These are phyloP conservation scores for Scedosporium boydii DNA, from an alignment of 2,329 filamentous ascomycete species.

Conservation along the genomic window DNA sequence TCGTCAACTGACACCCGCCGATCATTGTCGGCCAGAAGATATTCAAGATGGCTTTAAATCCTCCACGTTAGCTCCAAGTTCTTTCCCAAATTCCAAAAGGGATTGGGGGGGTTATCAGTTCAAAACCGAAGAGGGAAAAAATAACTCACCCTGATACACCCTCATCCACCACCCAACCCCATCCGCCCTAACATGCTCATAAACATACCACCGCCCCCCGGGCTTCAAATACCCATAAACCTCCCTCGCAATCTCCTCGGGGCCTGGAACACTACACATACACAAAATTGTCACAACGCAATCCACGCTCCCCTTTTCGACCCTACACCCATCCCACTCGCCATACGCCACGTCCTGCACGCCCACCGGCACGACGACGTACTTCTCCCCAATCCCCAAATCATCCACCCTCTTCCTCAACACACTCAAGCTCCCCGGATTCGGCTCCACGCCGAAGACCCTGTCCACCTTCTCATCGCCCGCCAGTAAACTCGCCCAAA, in stretches of 20 bases:
- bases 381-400: slow-evolving; percentile 45
- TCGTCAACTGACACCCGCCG: slow-evolving; percentile 41
- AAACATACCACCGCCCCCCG: slow-evolving; percentile 54
- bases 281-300: slow-evolving; percentile 53
- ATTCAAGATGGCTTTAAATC: slow-evolving; percentile 34
- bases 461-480: slow-evolving; percentile 18
- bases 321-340: slow-evolving; percentile 30
- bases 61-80: not conserved
- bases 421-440: slow-evolving; percentile 37
- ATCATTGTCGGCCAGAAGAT: slow-evolving; percentile 42
- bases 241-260: slow-evolving; percentile 41
- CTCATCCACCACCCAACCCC: slow-evolving; percentile 28
- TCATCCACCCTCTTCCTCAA: slow-evolving; percentile 37
- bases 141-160: slow-evolving; percentile 40
- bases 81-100: not conserved
- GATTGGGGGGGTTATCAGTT: not conserved
- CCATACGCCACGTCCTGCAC: slow-evolving; percentile 44
- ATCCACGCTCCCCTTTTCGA: slow-evolving; percentile 43
- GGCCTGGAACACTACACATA: slow-evolving; percentile 54
- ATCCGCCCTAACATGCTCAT: slow-evolving; percentile 45
- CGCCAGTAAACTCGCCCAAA: slow-evolving; percentile 48
- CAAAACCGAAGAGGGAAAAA: not conserved
- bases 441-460: slow-evolving; percentile 58
- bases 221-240: slow-evolving; percentile 50
- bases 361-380: slow-evolving; percentile 53